These are phyloP conservation scores for Tulasnella sp. DNA, from an alignment of 768 basidiomycete genomes.

Conservation along the genomic window DNA sequence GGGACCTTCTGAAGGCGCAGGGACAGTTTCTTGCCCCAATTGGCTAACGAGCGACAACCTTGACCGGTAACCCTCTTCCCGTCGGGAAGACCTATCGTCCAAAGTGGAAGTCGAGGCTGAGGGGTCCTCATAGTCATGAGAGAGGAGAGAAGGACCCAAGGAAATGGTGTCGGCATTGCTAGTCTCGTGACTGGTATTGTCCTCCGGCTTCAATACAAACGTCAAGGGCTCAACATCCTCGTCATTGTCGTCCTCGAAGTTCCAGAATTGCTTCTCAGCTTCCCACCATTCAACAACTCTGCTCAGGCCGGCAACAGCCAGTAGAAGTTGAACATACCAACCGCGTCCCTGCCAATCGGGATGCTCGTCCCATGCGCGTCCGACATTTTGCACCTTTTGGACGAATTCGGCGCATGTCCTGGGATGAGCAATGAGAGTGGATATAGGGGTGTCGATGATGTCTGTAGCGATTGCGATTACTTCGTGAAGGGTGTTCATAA, in stretches of 20 bases:
- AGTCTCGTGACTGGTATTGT: slow-evolving; percentile 30
- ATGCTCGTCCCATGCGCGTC: slow-evolving; percentile 93
- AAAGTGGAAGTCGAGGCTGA: slow-evolving; percentile 3
- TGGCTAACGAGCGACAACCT: neutral
- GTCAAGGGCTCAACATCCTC: slow-evolving; percentile 83
- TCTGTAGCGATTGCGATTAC: slow-evolving; percentile 90
- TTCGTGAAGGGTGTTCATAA: slow-evolving; percentile 81
- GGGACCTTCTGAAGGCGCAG: too few species aligned
- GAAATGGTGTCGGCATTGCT: neutral
- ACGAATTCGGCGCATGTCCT: slow-evolving; percentile 79
- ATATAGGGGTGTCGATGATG: slow-evolving; percentile 76
- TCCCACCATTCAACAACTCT: slow-evolving; percentile 99
- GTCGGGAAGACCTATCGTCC: slow-evolving; percentile 3
- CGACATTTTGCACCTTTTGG: slow-evolving; percentile 79
- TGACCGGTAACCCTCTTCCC: neutral
- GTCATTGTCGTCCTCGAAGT: slow-evolving; percentile 79
- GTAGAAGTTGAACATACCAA: slow-evolving; percentile 95
- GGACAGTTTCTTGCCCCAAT: too few species aligned
- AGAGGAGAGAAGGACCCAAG: neutral
- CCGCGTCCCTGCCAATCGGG: slow-evolving; percentile 95
- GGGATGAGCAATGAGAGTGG: slow-evolving; percentile 72
- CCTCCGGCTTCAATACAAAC: slow-evolving; percentile 85
- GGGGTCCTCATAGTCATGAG: slow-evolving; percentile 8
- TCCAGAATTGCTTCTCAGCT: slow-evolving; percentile 99
- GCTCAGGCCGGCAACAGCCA: slow-evolving; percentile 89